Base-by-base conservation (phyloP, 1,284 basidiomycete genomes). In the Heliocybe sulcata region DNA sequence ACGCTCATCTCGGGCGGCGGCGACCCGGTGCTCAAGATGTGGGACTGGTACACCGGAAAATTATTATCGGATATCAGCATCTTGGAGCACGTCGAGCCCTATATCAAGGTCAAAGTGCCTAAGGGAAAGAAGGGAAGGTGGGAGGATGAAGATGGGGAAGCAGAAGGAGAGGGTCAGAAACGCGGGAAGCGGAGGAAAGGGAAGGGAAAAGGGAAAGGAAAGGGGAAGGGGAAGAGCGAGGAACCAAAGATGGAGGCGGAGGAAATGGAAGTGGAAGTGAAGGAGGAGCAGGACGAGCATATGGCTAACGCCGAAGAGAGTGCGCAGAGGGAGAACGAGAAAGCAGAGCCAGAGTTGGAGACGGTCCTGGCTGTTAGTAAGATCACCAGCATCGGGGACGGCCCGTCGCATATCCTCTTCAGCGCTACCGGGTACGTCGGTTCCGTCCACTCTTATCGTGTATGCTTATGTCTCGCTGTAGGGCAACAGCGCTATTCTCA, bases 1-100 rank as follows among this genome's bases (percentile, higher is more conserved):
- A 62, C 71, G 1, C 72, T 97, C 29, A 72, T 96, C 3, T 92
- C 91, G 0, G 94, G 88, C 1, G 94, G 94, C n/a, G 94, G 94
- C 0, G 94, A 96, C 64, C 73, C 80, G 0, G 72, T 77, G 51
- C 68, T 97, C 22, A 85, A 87, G 65, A 63, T 94, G 16, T 96
- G 92, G 89, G 79, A 90, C 58, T 92, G 89, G 87, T 76, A 81
- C 66, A 73, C 72, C 0, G 92, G 91, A 0, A 62, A 62, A 45
- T 67, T 82, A 23, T 66, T 77, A 19, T 69, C 72, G 31, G 77
- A 83, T 26, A 71, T 94, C 12, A 67, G 70, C 2, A 73, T 94
- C 26, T 69, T 72, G 51, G 73, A 81, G 1, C 64, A 67, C 0
- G 79, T 91, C 2, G 74, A 80, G 54, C 83, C 85, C 0, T 85